Percentiles rank a stretch among this genome's conserved stretches.
phyloP scores from a whole-genome alignment of 306 rosid species.

The Sicyos edulis region DNA sequence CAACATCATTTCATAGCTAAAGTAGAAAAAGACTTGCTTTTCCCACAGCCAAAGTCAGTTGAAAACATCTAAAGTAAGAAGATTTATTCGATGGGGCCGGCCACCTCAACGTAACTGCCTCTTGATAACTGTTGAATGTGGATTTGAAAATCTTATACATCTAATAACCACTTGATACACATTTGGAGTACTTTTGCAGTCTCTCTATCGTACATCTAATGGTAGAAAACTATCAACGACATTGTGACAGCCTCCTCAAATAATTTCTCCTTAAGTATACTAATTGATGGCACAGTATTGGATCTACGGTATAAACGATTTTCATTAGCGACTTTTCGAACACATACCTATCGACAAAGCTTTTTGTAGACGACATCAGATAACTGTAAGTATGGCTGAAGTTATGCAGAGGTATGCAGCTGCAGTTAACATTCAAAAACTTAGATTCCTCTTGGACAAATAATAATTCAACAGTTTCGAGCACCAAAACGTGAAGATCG shows the following conservation, averaged over 20 bases:
- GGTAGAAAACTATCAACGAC: too few relatives aligned
- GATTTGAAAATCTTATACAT: too few relatives aligned
- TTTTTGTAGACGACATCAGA: constrained; percentile 65
- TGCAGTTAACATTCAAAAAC: constrained; percentile 30
- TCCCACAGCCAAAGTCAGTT: too few relatives aligned
- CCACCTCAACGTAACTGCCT: too few relatives aligned
- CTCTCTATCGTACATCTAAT: too few relatives aligned
- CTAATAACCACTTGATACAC: too few relatives aligned
- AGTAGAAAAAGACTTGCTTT: background rate
- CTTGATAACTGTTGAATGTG: too few relatives aligned
- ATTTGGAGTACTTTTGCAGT: too few relatives aligned
- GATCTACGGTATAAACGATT: background rate
- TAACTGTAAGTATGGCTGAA: constrained; percentile 68
- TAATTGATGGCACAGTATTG: background rate
- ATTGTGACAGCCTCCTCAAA: too few relatives aligned
- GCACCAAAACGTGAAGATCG: background rate
- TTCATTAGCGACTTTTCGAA: background rate
- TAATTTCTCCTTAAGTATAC: background rate
- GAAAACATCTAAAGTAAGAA: too few relatives aligned
- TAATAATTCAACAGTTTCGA: background rate
- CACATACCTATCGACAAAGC: constrained; percentile 86
- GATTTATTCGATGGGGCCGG: too few relatives aligned
- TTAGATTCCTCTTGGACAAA: background rate
- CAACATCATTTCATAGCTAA: background rate
- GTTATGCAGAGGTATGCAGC: constrained; percentile 93